Evolutionary conservation across 441 rosid genomes (phyloP), one percentile per base, ranked within the genome.

Genomic region (Breynia disticha): DNA sequence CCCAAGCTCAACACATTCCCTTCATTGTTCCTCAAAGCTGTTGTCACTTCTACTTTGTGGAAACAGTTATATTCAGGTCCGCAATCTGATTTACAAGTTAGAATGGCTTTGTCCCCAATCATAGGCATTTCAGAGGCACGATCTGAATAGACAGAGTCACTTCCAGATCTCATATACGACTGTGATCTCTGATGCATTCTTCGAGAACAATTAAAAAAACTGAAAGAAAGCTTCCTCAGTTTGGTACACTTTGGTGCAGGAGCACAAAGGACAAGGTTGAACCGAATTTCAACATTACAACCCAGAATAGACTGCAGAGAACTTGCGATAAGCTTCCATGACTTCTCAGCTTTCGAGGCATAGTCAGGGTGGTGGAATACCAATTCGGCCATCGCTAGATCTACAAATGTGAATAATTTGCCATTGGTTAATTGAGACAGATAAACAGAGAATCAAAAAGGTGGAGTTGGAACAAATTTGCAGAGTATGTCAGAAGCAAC

Each of bases 241-340:
- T 72, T 77, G 16, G 67, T 57, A 68, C 66, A 48, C 75, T 76
- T 86, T 15, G 74, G 72, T n/a, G 57, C 66, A 1, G 80, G 76
- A 62, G 73, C 67, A 58, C 74, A 65, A 42, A 72, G 72, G 39
- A 72, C 76, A 58, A 83, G 82, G 69, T 77, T 83, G 65, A 88
- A 71, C 51, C 87, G 77, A 24, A 91, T 82, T 73, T 91, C 98
- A 35, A 91, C 86, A n/a, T 88, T 91, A 62, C 83, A 69, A 19
- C 96, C 97, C 64, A 91, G 62, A 58, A 80, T 63, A 17, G 79
- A 68, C 65, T 82, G 98, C 65, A 91, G 84, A 11, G 81, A 77
- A 61, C 82, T 86, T 60, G 98, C 98, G 45, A 91, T 91, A 46
- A 57, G 50, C 72, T 87, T 91, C 98, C 98, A 91, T 50, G 96